phyloP scores from a whole-genome alignment of 108 stramenopile species.

The Skeletonema costatum region DNA sequence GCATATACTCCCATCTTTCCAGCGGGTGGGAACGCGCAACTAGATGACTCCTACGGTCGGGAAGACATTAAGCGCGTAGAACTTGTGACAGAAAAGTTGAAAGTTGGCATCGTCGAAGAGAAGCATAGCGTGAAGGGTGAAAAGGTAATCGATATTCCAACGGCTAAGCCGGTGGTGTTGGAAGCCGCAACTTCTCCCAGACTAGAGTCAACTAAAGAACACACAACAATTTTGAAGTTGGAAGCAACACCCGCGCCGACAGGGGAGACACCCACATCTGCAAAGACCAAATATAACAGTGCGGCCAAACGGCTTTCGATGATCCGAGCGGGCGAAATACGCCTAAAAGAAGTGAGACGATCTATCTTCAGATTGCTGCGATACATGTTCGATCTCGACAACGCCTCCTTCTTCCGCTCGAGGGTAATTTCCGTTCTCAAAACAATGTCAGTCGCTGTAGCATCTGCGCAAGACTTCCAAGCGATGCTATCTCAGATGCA shows the following conservation, averaged over 20 bases:
- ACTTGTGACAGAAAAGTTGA: slow-evolving; percentile 39
- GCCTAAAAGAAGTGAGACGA: slow-evolving; percentile 71
- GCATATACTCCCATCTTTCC: slow-evolving; percentile 71
- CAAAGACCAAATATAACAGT: slow-evolving; percentile 16
- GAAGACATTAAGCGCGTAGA: slow-evolving; percentile 35
- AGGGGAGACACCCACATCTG: neutral
- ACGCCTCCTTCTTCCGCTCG: slow-evolving; percentile 85
- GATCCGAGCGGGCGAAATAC: slow-evolving; percentile 61
- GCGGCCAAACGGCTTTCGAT: slow-evolving; percentile 28
- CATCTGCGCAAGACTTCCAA: slow-evolving; percentile 73
- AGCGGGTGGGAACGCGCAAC: slow-evolving; percentile 29
- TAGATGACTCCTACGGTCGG: slow-evolving; percentile 37
- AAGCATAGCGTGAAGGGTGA: slow-evolving; percentile 19
- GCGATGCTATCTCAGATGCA: slow-evolving; percentile 71
- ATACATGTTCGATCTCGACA: slow-evolving; percentile 83
- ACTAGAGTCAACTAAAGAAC: neutral
- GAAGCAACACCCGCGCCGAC: slow-evolving; percentile 1
- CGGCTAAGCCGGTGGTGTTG: neutral
- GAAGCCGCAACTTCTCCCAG: neutral
- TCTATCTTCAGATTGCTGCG: slow-evolving; percentile 70
- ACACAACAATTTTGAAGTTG: neutral
- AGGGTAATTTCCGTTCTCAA: slow-evolving; percentile 80
- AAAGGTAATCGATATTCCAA: neutral
- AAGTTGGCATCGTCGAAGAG: slow-evolving; percentile 39
- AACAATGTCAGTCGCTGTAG: slow-evolving; percentile 78